Percentiles rank a stretch among this genome's conserved stretches.
phyloP scores from a whole-genome alignment of 345 rosid genomes.

The Trapa bicornis region DNA sequence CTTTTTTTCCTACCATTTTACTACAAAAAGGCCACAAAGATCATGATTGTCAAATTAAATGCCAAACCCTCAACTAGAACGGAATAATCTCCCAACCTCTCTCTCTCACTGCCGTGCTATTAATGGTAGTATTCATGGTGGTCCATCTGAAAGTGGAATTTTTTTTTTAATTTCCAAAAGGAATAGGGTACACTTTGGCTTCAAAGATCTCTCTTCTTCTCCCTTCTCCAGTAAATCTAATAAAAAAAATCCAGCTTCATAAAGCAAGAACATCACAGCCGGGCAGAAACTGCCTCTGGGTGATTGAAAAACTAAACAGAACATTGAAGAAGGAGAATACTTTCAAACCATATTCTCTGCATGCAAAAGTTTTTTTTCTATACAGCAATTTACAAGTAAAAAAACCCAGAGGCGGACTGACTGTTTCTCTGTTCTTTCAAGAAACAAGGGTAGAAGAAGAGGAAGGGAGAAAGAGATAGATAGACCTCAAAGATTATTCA shows the following conservation, averaged over 20 bases:
- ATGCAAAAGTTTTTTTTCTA: background rate
- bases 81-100: background rate
- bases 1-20: background rate
- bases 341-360: background rate
- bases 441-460: background rate
- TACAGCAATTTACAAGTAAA: too few relatives aligned
- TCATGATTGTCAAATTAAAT: background rate
- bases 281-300: too few relatives aligned
- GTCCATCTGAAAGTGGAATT: background rate
- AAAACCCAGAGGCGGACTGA: background rate
- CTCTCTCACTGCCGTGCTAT: too few relatives aligned
- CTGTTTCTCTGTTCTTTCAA: background rate
- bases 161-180: background rate
- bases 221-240: background rate
- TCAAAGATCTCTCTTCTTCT: background rate
- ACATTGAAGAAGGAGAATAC: too few relatives aligned
- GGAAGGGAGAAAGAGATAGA: background rate
- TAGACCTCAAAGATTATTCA: background rate
- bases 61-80: background rate
- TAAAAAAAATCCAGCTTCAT: background rate
- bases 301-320: too few relatives aligned
- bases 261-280: background rate
- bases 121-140: background rate
- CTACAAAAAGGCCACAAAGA: background rate
- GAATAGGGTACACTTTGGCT: background rate